Conservation (phyloP, 164 flowering plant genomes). For the Vitis rotundifolia region DNA sequence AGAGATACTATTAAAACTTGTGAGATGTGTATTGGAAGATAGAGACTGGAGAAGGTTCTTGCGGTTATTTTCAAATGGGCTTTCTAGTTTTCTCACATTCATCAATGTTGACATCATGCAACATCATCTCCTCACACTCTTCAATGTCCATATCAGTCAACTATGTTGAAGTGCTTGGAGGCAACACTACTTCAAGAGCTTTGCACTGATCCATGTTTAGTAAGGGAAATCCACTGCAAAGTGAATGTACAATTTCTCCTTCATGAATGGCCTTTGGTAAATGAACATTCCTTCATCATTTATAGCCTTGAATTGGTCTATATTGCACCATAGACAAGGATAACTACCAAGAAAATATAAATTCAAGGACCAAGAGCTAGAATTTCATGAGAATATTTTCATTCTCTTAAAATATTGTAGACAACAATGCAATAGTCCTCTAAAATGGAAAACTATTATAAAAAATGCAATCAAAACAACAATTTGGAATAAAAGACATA, state of each 20-base stretch:
- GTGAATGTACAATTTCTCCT: constrained; percentile 63
- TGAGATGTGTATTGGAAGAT: constrained; percentile 17
- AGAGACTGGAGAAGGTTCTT: constrained; percentile 21
- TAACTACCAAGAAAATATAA: too few relatives aligned
- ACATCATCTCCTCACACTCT: constrained; percentile 17
- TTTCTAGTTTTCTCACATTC: neutral
- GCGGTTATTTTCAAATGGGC: constrained; percentile 25
- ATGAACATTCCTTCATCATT: constrained; percentile 77
- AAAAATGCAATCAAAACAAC: too few relatives aligned
- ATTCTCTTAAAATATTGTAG: too few relatives aligned
- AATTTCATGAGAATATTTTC: too few relatives aligned
- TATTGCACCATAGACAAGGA: too few relatives aligned
- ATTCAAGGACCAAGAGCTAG: too few relatives aligned
- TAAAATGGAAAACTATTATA: too few relatives aligned
- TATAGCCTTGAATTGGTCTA: constrained; percentile 66
- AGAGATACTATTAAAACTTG: constrained; percentile 23
- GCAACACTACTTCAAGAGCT: constrained; percentile 44
- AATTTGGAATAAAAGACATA: too few relatives aligned
- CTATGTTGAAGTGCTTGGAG: constrained; percentile 27
- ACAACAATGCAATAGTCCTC: too few relatives aligned
- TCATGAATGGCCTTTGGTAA: constrained; percentile 67
- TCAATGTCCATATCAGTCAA: constrained; percentile 55
- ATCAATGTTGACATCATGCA: too few relatives aligned
- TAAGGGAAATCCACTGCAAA: constrained; percentile 62
- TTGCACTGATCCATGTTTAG: constrained; percentile 47